Evolutionary conservation across 768 basidiomycete species (phyloP), one percentile per base, ranked within the genome.

Genomic region (Boletus coccyginus): DNA sequence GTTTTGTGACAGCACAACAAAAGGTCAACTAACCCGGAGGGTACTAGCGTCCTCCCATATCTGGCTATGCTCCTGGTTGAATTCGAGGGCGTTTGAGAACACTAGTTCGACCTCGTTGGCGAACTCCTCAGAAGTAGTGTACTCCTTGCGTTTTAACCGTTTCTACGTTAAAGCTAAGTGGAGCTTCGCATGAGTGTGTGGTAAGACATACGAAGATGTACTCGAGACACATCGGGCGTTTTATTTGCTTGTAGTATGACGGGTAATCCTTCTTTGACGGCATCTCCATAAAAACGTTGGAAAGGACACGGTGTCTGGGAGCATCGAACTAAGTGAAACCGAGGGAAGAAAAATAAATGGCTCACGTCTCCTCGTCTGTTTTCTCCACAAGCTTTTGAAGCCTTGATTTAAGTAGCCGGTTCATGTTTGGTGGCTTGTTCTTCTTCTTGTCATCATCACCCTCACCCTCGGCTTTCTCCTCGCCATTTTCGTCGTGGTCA

Each of bases 51-150:
- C 90, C 62, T 90, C 84, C 86, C 89, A 93, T 31, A 94, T 90
- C 53, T 73, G 80, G 29, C 88, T 91, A 65, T 88, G 85, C 31
- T 96, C 94, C 65, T 83, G 85, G 63, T 98, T 98, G 74, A 94
- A 98, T 55, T 81, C 73, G 69, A 92, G 78, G 11, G 94, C 95
- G 68, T 98, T 98, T 8, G 84, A 81, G 73, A 94, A 96, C 27
- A 98, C 88, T 41, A 94, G 80, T 63, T 94, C 92, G 14, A 95
- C 88, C 56, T 98, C 95, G 10, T 82, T 83, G 43, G 88, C 87
- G 65, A 95, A 96, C 27, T 88, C 86, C 5, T 80, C 76, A 7
- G 82, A 74, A 3, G 77, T 81, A 21, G 68, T 64, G 67, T 96
- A 98, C 61, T 89, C 86, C 67, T 92, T 90, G 54, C 83, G 83